A percentile compares a stretch with the other conserved stretches of the same genome.
Evolutionary conservation across 257 asterid genomes (phyloP).

Genomic region (Phtheirospermum japonicum): DNA sequence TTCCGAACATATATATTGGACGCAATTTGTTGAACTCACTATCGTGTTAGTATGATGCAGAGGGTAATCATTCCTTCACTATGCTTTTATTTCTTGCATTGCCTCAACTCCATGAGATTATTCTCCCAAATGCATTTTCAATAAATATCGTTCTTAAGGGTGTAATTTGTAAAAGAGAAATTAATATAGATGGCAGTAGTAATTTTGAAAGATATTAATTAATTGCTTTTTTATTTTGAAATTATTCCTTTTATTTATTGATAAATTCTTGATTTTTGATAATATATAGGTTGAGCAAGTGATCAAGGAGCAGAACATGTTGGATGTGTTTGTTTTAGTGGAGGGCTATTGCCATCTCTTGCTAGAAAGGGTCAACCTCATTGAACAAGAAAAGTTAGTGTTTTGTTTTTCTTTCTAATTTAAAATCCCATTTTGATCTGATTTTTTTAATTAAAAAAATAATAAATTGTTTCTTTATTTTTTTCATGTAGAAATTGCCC

Average conservation of each 20-base stretch:
- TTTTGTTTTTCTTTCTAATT: neutral
- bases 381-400: slow-evolving; percentile 61
- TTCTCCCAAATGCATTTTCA: slow-evolving; percentile 10
- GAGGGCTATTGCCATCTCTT: slow-evolving; percentile 66
- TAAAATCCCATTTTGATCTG: neutral
- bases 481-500: slow-evolving; percentile 39
- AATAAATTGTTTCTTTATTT: neutral
- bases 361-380: slow-evolving; percentile 56
- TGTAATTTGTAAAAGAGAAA: too few relatives aligned
- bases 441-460: neutral
- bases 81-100: slow-evolving; percentile 13
- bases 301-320: slow-evolving; percentile 83
- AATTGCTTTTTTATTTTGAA: neutral
- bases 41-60: neutral
- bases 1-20: too few relatives aligned
- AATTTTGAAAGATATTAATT: too few relatives aligned
- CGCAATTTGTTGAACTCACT: slow-evolving; percentile 7
- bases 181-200: too few relatives aligned
- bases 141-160: too few relatives aligned
- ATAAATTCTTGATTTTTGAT: too few relatives aligned
- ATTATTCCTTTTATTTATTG: too few relatives aligned
- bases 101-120: slow-evolving; percentile 7
- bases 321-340: too few relatives aligned
- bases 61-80: neutral
- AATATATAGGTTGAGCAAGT: slow-evolving; percentile 95